Base-by-base conservation (phyloP, 352 stramenopile species). In the Achlya hypogyna region DNA sequence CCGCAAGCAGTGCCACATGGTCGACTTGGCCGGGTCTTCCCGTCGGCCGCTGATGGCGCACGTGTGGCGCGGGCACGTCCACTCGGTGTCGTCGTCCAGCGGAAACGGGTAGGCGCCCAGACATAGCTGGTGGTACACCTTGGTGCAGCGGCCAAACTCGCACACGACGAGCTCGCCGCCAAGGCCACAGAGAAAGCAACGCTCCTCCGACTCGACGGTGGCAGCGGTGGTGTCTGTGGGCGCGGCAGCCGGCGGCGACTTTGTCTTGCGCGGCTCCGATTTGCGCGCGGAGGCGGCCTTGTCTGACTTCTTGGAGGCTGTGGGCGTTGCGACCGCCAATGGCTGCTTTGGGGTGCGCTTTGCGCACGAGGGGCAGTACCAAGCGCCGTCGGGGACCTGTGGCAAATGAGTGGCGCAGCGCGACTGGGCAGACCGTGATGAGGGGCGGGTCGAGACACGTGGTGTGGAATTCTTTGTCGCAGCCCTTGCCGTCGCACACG, bases 81-180 rank as follows among this genome's bases (percentile, higher is more conserved):
- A 95, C 31, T 76, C 79, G n/a, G 82, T 78, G 20, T 91, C 76
- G 69, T 93, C 84, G 59, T 92, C 78, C 34, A 87, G 87, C 27
- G 84, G 82, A 45, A 91, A 92, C 8, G 84, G 78, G 63, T 84
- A 93, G 27, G 78, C 76, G 0, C 84, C 84, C 25, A 95, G 69
- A 71, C 86, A 95, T 70, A 91, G 91, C 68, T 91, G 84, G 62
- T 95, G 86, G 53, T 93, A 95, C 22, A 95, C 86, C 71, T 95
- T 95, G 12, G 82, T 86, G 62, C 86, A 95, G 0, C 71, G 76
- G 40, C 72, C 73, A 58, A 92, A 93, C 65, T 95, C 86, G 66
- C 86, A 95, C 14, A 95, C 78, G 25, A 93, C 82, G 4, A 95
- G 58, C 47, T 95, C 86, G 32, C 86, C 86, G 27, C 82, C 84